Evolutionary conservation across 345 rosid genomes (phyloP), one percentile per base, ranked within the genome.

Genomic region (Linum lewisii): DNA sequence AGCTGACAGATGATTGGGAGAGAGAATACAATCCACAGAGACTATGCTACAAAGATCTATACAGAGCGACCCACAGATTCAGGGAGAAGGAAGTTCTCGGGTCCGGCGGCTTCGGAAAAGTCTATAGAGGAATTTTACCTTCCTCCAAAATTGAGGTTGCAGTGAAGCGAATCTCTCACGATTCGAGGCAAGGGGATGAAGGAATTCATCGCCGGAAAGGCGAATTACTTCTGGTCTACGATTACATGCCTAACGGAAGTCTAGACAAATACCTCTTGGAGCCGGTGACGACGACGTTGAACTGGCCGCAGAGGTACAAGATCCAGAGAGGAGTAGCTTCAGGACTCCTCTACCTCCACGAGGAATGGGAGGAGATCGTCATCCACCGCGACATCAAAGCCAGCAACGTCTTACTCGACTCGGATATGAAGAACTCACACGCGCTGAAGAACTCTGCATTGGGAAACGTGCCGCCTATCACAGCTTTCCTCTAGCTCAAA

Each of bases 401-500:
- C n/a, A 59, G 64, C 26, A 66, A 66, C 1, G 70, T 66, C 6
- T 25, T 66, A 10, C 38, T 66, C 53, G 70, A 66, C 16, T 53
- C 55, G 1, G 70, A 66, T 24, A 24, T 59, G 10, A 66, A 60
- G n/a, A n/a, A n/a, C n/a, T n/a, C n/a, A n/a, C n/a, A 93, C 50
- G 81, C 63, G 0, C 62, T 63, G 68, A 93, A 87, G 59, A 93
- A 87, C 53, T 71, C 77, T 16, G 95, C 79, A 42, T 82, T 92
- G 54, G 98, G 90, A 63, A 73, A 79, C 59, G 82, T 90, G 21
- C 94, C 92, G 34, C 84, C 74, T 36, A 54, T 84, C 44, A 93
- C 73, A 22, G 78, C 59, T 73, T 93, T 93, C 71, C 99, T 74
- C 76, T 83, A 94, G 81, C 75, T 85, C 81, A 87, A 69, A 64